phyloP scores from a whole-genome alignment of 768 basidiomycete species.

The Pleurotus pulmonarius region DNA sequence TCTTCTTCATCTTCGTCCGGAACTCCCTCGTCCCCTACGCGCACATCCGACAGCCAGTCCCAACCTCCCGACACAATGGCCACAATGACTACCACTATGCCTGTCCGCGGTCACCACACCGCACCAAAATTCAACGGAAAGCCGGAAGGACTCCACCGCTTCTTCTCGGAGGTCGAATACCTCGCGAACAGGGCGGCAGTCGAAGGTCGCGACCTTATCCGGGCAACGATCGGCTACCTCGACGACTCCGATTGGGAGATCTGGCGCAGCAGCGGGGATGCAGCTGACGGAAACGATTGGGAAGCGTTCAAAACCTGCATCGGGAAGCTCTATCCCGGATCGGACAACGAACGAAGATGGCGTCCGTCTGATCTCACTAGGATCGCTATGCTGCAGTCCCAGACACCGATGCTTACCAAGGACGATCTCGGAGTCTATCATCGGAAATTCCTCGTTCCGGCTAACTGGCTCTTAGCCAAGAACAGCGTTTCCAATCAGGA shows the following conservation, averaged over 20 bases:
- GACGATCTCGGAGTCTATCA: conserved; percentile 17
- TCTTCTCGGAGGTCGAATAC: not conserved
- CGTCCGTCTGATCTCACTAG: not conserved
- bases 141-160: too few relatives aligned
- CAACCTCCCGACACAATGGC: too few relatives aligned
- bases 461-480: conserved; percentile 15
- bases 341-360: not conserved
- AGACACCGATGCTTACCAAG: conserved; percentile 12
- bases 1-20: too few relatives aligned
- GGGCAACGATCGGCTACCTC: not conserved
- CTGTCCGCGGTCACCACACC: too few relatives aligned
- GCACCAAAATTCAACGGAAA: too few relatives aligned
- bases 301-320: not conserved
- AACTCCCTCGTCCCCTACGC: too few relatives aligned
- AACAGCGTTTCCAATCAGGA: conserved; percentile 15
- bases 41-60: too few relatives aligned
- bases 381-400: not conserved
- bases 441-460: conserved; percentile 15
- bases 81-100: too few relatives aligned
- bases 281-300: not conserved
- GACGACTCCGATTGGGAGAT: not conserved
- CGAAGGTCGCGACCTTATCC: not conserved
- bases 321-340: not conserved
- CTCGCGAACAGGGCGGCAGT: not conserved
- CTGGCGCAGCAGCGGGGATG: not conserved